These are phyloP conservation scores for Candida vaughaniae DNA, from an alignment of 805 yeast genomes.

Conservation along the genomic window DNA sequence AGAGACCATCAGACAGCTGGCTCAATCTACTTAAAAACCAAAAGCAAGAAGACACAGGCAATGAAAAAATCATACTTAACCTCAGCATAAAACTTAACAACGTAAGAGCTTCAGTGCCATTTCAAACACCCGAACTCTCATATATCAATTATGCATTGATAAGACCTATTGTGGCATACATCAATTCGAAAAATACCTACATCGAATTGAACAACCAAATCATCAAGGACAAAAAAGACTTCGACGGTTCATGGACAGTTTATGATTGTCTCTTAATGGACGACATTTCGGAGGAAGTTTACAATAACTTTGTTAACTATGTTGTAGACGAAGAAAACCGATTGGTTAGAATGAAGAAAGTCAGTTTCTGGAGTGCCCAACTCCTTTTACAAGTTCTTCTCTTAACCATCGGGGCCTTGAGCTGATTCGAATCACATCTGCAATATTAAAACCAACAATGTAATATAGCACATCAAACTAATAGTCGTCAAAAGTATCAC, in stretches of 20 bases:
- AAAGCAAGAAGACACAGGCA: constrained; percentile 22
- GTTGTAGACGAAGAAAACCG: constrained; percentile 85
- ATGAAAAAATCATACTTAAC: constrained; percentile 70
- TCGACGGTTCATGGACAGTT: constrained; percentile 95
- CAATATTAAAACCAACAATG: constrained; percentile 50
- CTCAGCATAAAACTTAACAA: constrained; percentile 76
- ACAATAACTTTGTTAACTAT: constrained; percentile 84
- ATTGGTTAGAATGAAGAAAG: constrained; percentile 68
- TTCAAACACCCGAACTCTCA: constrained; percentile 83
- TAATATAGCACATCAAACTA: constrained; percentile 51
- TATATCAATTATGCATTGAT: constrained; percentile 89
- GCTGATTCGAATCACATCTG: constrained; percentile 29
- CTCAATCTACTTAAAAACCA: background rate
- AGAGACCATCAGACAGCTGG: constrained; percentile 1
- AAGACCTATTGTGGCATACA: constrained; percentile 93
- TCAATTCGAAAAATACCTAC: constrained; percentile 84
- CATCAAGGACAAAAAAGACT: constrained; percentile 74
- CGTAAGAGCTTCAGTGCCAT: constrained; percentile 85
- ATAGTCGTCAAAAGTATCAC: constrained; percentile 52
- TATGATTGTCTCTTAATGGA: constrained; percentile 91
- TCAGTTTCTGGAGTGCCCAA: constrained; percentile 92
- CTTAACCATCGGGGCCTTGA: constrained; percentile 71
- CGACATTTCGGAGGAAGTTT: constrained; percentile 84
- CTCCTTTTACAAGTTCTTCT: constrained; percentile 69
- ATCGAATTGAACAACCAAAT: constrained; percentile 85